Evolutionary conservation across 2,329 filamentous ascomycete genomes (phyloP).

Genomic region (Botryotinia convoluta): DNA sequence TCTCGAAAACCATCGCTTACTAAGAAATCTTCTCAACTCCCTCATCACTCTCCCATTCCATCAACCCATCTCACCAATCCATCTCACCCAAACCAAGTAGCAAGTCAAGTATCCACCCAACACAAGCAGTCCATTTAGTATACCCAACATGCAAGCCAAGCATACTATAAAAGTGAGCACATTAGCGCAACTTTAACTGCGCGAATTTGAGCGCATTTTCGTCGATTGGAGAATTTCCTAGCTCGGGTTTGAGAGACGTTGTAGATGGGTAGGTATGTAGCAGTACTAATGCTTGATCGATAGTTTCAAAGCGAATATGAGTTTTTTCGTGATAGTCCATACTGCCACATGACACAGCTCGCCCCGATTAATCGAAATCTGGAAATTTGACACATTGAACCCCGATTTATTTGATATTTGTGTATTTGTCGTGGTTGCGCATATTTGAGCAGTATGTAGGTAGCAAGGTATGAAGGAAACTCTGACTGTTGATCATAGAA

Average conservation of each 20-base stretch:
- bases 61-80: not conserved
- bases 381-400: not conserved
- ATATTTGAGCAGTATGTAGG: constrained; percentile 6
- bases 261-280: not conserved
- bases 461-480: not conserved
- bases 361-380: not conserved
- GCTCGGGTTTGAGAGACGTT: not conserved
- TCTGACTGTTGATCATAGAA: not conserved
- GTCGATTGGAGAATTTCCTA: not conserved
- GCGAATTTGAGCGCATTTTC: not conserved
- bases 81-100: not conserved
- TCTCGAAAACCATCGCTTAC: not conserved
- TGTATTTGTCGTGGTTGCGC: not conserved
- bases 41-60: not conserved
- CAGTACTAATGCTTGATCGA: not conserved
- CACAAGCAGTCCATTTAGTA: not conserved
- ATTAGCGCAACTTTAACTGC: not conserved
- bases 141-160: not conserved
- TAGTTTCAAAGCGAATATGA: not conserved
- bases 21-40: not conserved
- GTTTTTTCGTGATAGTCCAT: not conserved
- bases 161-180: not conserved
- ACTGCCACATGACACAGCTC: not conserved
- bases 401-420: not conserved
- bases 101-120: not conserved